Evolutionary conservation across 345 rosid species (phyloP), one percentile per base, ranked within the genome.

Genomic region (Garcia nutans): DNA sequence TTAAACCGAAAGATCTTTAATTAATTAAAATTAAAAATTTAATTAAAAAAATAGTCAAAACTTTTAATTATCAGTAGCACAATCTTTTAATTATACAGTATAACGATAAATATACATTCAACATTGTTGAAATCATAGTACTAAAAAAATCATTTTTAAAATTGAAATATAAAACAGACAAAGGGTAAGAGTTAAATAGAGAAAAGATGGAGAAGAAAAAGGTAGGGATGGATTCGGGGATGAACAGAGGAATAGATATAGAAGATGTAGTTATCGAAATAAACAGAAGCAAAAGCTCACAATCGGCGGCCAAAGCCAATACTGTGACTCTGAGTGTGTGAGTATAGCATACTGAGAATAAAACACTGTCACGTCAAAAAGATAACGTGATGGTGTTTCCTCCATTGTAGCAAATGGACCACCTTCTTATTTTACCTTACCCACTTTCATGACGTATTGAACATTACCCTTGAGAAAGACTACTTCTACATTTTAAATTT

Each of bases 341-440:
- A 28, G 31, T 2, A 28, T 28, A 28, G 31, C 31, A 28, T 28
- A 28, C 31, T 28, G 2, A 28, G 47, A 65, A 65, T 41, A 65
- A 41, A 65, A 65, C 50, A 37, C 15, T 17, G 44, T 33, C 47
- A 65, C 26, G 41, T 65, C 69, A 37, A 65, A 20, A 49, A 65
- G 50, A 65, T 65, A 65, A 65, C 47, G 69, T 33, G 69, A 65
- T 37, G 69, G 22, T 20, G 69, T 65, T 65, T 41, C 69, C 47
- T 65, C 50, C 23, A 42, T 42, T 42, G 17, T 45, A 44, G 70
- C 70, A 66, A 10, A 42, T 44, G 55, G 55, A n/a, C 70, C 70
- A 66, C 31, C 70, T 3, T 66, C 26, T 66, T 4, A 66, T n/a
- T 44, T 42, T 44, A 9, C 55, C 16, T 44, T 20, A 13, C 50